These are phyloP conservation scores for Tuber borchii DNA, from an alignment of 495 filamentous ascomycete genomes.

Conservation along the genomic window DNA sequence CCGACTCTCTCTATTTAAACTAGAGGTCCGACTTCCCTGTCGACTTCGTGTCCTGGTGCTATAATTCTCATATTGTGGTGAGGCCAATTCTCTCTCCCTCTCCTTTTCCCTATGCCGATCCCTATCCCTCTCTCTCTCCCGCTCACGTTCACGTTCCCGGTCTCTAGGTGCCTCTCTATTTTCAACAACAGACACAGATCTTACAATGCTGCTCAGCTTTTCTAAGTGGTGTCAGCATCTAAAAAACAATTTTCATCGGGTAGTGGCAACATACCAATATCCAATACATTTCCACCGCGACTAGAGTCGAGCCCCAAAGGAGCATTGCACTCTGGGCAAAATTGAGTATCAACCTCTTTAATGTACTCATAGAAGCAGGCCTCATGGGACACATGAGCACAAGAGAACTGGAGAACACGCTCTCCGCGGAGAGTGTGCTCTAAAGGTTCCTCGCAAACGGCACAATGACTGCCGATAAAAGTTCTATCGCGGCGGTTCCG, in stretches of 20 bases:
- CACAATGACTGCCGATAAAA: slow-evolving; percentile 89
- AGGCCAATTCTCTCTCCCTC: slow-evolving; percentile 45
- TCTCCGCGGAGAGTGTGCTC: slow-evolving; percentile 95
- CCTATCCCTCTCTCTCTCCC: slow-evolving; percentile 39
- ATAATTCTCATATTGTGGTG: slow-evolving; percentile 44
- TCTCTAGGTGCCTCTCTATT: slow-evolving; percentile 44
- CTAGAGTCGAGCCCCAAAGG: slow-evolving; percentile 90
- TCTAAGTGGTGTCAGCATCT: slow-evolving; percentile 52
- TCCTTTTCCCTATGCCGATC: slow-evolving; percentile 21
- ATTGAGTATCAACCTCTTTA: slow-evolving; percentile 87
- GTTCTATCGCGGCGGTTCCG: slow-evolving; percentile 84
- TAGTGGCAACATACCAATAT: slow-evolving; percentile 65
- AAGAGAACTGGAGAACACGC: slow-evolving; percentile 91
- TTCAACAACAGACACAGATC: slow-evolving; percentile 69
- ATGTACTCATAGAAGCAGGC: slow-evolving; percentile 99
- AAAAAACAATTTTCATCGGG: slow-evolving; percentile 5
- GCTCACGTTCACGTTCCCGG: slow-evolving; percentile 40
- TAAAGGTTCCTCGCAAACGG: slow-evolving; percentile 93
- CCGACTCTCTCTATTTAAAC: slow-evolving; percentile 44
- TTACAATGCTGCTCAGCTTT: slow-evolving; percentile 91
- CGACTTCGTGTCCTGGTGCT: slow-evolving; percentile 34
- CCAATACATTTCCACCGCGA: slow-evolving; percentile 86
- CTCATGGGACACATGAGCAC: slow-evolving; percentile 91
- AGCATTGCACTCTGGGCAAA: slow-evolving; percentile 90
- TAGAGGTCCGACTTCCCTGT: slow-evolving; percentile 42